A percentile compares a stretch with the other conserved stretches of the same genome.
Conservation (phyloP, 2,329 filamentous ascomycete species). For the Byssochlamys sp. region DNA sequence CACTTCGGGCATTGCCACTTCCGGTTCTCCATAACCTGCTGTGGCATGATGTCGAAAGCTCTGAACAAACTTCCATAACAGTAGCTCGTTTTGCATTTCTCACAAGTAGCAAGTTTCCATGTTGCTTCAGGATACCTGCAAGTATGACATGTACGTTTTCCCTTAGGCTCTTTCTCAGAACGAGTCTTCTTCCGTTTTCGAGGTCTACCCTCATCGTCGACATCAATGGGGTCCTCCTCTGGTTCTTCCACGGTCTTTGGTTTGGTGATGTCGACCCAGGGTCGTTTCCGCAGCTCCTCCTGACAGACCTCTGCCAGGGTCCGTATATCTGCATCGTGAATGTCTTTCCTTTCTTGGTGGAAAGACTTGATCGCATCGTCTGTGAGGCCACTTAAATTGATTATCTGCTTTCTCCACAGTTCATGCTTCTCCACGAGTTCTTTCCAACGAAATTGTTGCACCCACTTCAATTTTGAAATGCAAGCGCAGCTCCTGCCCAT, state of each 20-base stretch:
- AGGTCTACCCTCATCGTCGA: slow-evolving; percentile 51
- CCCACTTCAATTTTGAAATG: slow-evolving; percentile 76
- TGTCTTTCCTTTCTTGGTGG: slow-evolving; percentile 52
- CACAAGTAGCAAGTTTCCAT: slow-evolving; percentile 79
- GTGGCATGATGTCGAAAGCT: slow-evolving; percentile 81
- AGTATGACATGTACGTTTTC: slow-evolving; percentile 62
- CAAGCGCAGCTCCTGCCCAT: slow-evolving; percentile 92
- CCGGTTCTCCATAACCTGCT: slow-evolving; percentile 67
- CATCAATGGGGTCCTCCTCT: slow-evolving; percentile 31
- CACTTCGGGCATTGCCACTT: slow-evolving; percentile 87
- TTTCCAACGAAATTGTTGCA: slow-evolving; percentile 83
- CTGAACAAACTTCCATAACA: slow-evolving; percentile 91
- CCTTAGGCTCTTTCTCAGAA: slow-evolving; percentile 41
- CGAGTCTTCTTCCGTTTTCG: slow-evolving; percentile 55
- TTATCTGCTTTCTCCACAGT: slow-evolving; percentile 67
- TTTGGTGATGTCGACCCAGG: slow-evolving; percentile 72
- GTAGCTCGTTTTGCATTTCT: slow-evolving; percentile 64
- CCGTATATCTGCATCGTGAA: slow-evolving; percentile 55
- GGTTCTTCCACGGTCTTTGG: slow-evolving; percentile 31
- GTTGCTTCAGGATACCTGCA: slow-evolving; percentile 69
- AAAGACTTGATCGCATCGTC: slow-evolving; percentile 53
- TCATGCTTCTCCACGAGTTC: slow-evolving; percentile 71
- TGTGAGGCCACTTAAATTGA: slow-evolving; percentile 60
- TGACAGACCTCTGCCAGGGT: slow-evolving; percentile 89
- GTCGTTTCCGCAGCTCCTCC: slow-evolving; percentile 67